phyloP scores from a whole-genome alignment of 1,139 yeast species.

The Scheffersomyces segobiensis region DNA sequence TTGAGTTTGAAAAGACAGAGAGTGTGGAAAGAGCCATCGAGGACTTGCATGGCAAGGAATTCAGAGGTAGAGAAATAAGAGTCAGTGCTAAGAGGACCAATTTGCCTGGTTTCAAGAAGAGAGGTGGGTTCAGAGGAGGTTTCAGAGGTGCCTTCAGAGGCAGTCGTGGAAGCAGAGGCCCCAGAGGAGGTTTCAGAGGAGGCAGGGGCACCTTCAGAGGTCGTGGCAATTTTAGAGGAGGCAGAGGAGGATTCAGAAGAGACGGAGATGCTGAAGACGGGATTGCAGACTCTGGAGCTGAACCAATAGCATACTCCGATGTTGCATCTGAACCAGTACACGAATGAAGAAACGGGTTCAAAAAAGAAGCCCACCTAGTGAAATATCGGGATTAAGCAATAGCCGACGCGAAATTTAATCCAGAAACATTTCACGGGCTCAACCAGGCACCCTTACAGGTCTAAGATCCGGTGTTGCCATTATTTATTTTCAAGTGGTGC shows the following conservation, averaged over 20 bases:
- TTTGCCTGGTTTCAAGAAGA: slow-evolving; percentile 32
- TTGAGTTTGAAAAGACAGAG: slow-evolving; percentile 34
- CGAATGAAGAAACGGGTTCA: not conserved
- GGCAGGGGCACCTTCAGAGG: slow-evolving; percentile 17
- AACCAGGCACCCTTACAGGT: not conserved
- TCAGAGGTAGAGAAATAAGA: slow-evolving; percentile 39
- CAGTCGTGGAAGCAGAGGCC: slow-evolving; percentile 13
- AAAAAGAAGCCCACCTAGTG: not conserved
- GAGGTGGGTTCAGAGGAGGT: slow-evolving; percentile 21
- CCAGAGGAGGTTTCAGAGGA: slow-evolving; percentile 20
- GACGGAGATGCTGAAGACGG: slow-evolving; percentile 10
- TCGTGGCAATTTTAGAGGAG: slow-evolving; percentile 14
- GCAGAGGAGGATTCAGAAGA: slow-evolving; percentile 18
- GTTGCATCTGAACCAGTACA: not conserved
- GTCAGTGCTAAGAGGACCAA: slow-evolving; percentile 43
- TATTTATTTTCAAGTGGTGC: not conserved
- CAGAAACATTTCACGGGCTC: not conserved
- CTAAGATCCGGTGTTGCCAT: not conserved
- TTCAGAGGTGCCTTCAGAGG: slow-evolving; percentile 23
- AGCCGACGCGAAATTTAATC: not conserved
- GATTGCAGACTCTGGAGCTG: not conserved
- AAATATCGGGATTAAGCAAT: not conserved
- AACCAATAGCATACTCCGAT: not conserved
- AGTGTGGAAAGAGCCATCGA: slow-evolving; percentile 36
- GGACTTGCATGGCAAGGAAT: slow-evolving; percentile 34